Evolutionary conservation across 805 yeast species (phyloP), one percentile per base, ranked within the genome.

Genomic region (Saturnispora diversa): DNA sequence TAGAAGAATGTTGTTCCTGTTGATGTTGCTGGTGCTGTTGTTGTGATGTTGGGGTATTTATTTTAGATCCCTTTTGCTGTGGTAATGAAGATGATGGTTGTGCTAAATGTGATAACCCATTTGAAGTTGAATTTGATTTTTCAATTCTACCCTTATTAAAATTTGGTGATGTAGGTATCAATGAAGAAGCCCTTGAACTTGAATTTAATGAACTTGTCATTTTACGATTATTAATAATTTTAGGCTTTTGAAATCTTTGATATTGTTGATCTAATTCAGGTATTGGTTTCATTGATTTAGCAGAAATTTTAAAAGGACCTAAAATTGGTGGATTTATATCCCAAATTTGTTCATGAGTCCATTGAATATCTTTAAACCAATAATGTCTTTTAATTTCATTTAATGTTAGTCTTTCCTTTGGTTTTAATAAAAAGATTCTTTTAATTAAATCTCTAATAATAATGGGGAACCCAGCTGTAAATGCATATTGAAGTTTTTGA

Each of bases 381-480:
- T 66, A 71, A 59, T 84, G 94, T 7, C 61, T 58, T 58, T 80
- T 75, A 31, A 84, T 74, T 20, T 68, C 72, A 3, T 62, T 58
- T 5, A 83, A 68, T 1, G 75, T 69, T 2, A 76, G 65, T 58
- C 94, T 70, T 45, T 73, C 74, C 7, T 70, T 70, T 4, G 90
- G 87, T 44, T 73, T 74, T 36, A 79, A 62, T 1, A 80, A 72
- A 33, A 84, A 62, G 11, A 84, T 75, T 47, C 75, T 72, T 55
- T 82, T 82, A 31, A 84, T 77, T 49, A 84, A 66, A 59, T 84
- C 94, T 51, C 94, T 66, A 3, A 81, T 54, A 11, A 80, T 65
- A 58, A 74, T 68, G 5, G 94, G 94, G 52, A 84, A 84, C 0
- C 92, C 92, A 3, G 94, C 92, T 41, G 86, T 77, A 52, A 80